Conservation (phyloP, 441 rosid species). For the Capsella rubella region DNA sequence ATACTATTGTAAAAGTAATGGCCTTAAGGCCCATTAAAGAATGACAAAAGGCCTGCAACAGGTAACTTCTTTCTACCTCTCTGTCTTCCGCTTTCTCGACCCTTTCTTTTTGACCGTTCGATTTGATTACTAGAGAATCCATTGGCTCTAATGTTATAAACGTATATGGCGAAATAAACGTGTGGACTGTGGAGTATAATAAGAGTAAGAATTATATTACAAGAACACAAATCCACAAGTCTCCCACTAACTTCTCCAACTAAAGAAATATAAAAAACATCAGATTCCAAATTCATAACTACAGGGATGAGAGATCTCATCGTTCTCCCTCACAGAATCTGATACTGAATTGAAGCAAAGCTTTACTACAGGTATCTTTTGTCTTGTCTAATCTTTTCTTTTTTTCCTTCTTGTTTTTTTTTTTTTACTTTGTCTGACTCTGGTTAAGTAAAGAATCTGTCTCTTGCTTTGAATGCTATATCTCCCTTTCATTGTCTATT, state of each 20-base stretch:
- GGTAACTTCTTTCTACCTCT: neutral
- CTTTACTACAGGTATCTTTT: constrained; percentile 35
- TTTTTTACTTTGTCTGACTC: neutral
- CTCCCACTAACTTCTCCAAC: constrained; percentile 15
- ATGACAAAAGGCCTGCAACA: neutral
- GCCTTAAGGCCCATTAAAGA: constrained; percentile 23
- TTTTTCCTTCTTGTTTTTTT: neutral
- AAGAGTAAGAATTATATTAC: neutral
- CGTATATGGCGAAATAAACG: constrained; percentile 9
- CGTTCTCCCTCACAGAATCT: constrained; percentile 33
- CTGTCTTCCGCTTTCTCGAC: constrained; percentile 3
- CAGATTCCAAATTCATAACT: neutral
- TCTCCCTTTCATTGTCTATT: constrained; percentile 4
- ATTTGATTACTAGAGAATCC: neutral
- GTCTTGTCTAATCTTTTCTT: constrained; percentile 12
- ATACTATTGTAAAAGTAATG: neutral
- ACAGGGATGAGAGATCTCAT: constrained; percentile 2
- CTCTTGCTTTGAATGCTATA: constrained; percentile 44
- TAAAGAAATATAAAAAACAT: neutral
- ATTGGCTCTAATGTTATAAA: constrained; percentile 12
- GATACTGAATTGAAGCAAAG: constrained; percentile 36
- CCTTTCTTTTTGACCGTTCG: constrained; percentile 17
- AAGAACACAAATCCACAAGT: constrained; percentile 33
- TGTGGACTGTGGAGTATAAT: constrained; percentile 37
- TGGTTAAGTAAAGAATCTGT: constrained; percentile 45